These are phyloP conservation scores for Wickerhamiella bombiphila DNA, from an alignment of 805 yeast genomes.

Conservation along the genomic window DNA sequence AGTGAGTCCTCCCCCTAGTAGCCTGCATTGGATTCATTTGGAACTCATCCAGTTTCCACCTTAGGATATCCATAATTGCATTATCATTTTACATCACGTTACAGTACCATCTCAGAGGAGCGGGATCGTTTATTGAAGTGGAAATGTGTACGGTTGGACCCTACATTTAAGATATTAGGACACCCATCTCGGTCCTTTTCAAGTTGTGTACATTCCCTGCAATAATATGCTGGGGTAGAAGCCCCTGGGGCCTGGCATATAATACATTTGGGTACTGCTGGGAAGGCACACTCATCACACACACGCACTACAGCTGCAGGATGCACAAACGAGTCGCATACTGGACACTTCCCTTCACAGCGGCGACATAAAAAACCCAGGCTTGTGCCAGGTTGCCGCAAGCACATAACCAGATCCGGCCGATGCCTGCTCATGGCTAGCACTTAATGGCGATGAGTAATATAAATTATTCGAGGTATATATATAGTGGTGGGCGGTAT, in stretches of 20 bases:
- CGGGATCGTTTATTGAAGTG: background rate
- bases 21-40: too few relatives aligned
- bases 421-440: conserved; percentile 75
- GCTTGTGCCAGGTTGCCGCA: conserved; percentile 67
- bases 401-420: conserved; percentile 66
- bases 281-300: conserved; percentile 78
- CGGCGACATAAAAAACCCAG: conserved; percentile 62
- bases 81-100: too few relatives aligned
- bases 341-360: conserved; percentile 87
- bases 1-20: too few relatives aligned
- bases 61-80: too few relatives aligned
- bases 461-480: too few relatives aligned
- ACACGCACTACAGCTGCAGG: conserved; percentile 52
- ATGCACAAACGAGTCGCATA: conserved; percentile 73
- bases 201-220: conserved; percentile 64
- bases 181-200: conserved; percentile 88
- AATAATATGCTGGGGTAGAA: conserved; percentile 56
- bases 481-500: background rate
- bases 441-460: background rate
- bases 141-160: conserved; percentile 47
- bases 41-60: too few relatives aligned
- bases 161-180: conserved; percentile 69
- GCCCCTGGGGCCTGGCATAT: conserved; percentile 55
- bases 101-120: too few relatives aligned
- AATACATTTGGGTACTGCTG: conserved; percentile 57